Evolutionary conservation across 1,284 basidiomycete genomes (phyloP), one percentile per base, ranked within the genome.

Genomic region (Coniferiporia sulphurascens): DNA sequence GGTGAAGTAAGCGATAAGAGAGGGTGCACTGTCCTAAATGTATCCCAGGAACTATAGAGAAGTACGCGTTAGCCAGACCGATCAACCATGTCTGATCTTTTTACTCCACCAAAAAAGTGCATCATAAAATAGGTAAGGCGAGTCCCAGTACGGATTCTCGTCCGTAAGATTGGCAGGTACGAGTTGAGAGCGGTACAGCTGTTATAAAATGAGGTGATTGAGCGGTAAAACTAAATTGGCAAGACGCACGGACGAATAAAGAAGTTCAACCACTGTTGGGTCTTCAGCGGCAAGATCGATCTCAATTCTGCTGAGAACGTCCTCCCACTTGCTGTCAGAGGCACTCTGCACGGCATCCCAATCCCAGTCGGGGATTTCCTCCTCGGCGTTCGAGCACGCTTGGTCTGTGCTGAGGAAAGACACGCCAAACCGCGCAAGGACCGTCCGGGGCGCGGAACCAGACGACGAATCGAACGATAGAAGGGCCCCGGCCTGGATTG

Each of bases 31-130:
- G 85, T 87, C 49, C 85, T 80, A 38, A 15, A 46, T 9, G 43
- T 34, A 62, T 52, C 64, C 59, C 56, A 64, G 27, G 79, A 64
- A 7, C 55, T 35, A 48, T n/a, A 41, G 46, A 44, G 17, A 5
- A n/a, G 10, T 22, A 19, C 48, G 3, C 45, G 6, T 38, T 27
- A 48, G 48, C 22, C n/a, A 52, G 9, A 9, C 38, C 4, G 38
- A 8, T 54, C 48, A 53, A 51, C 70, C 38, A 58, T 77, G 79
- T 12, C 77, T 72, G 41, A 41, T 2, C 38, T 41, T 74, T 75
- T 0, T 75, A 77, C 52, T 79, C 79, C 80, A 84, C 78, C 84
- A 87, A 68, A 86, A 87, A 49, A 87, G 67, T 1, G 85, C 87
- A 69, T 87, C 85, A 62, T 86, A 87, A 66, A 86, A 87, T 63